These are phyloP conservation scores for Saccharomycopsis malanga DNA, from an alignment of 805 yeast species.

Conservation along the genomic window DNA sequence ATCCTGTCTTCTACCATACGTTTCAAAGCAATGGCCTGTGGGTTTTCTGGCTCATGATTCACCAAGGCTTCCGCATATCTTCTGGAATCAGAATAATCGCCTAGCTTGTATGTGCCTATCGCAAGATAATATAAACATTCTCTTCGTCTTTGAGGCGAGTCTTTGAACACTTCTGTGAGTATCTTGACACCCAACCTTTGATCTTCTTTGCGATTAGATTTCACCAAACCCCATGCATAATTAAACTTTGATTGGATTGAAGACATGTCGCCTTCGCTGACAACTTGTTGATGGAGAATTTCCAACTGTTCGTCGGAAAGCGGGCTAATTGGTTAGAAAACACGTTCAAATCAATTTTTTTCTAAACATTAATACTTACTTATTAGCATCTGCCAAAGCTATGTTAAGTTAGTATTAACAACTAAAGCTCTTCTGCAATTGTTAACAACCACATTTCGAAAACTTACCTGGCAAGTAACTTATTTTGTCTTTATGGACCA, in stretches of 20 bases:
- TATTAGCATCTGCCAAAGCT: slow-evolving; percentile 19
- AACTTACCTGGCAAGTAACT: slow-evolving; percentile 20
- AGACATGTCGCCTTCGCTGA: slow-evolving; percentile 72
- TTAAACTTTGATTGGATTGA: slow-evolving; percentile 84
- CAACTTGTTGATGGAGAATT: slow-evolving; percentile 68
- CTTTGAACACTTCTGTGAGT: slow-evolving; percentile 61
- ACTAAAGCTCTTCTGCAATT: neutral
- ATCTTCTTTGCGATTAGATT: slow-evolving; percentile 52
- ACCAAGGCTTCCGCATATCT: slow-evolving; percentile 75
- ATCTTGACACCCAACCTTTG: slow-evolving; percentile 77
- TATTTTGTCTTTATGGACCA: slow-evolving; percentile 2
- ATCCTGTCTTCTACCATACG: slow-evolving; percentile 77
- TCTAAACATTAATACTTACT: slow-evolving; percentile 5
- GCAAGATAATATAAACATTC: slow-evolving; percentile 86
- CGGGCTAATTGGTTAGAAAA: slow-evolving; percentile 34
- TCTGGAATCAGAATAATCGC: slow-evolving; percentile 81
- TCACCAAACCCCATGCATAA: slow-evolving; percentile 93
- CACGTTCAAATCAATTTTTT: slow-evolving; percentile 23
- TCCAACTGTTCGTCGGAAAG: slow-evolving; percentile 69
- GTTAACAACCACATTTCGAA: neutral
- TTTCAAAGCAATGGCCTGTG: slow-evolving; percentile 66
- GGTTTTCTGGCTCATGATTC: slow-evolving; percentile 75
- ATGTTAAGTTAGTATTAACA: neutral
- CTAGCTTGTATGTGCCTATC: slow-evolving; percentile 80
- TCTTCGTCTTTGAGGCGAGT: slow-evolving; percentile 74